Evolutionary conservation across 805 yeast species (phyloP).

Genomic region (Starmerella cellae): DNA sequence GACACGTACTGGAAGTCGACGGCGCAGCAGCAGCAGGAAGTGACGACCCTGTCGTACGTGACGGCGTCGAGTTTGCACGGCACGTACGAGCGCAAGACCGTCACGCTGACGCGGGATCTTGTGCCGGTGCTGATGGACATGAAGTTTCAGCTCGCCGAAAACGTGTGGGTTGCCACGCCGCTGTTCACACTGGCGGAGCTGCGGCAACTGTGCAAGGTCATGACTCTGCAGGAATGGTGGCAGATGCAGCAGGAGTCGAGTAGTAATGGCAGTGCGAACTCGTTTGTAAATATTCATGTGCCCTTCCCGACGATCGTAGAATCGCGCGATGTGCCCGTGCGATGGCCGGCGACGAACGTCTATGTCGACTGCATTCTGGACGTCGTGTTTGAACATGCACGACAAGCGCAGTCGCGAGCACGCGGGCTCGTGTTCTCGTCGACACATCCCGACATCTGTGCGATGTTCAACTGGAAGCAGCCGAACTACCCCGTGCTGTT

Average conservation of each 20-base stretch:
- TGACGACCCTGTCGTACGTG: conserved; percentile 47
- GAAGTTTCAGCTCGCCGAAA: conserved; percentile 58
- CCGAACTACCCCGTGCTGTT: conserved; percentile 93
- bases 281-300: conserved; percentile 22
- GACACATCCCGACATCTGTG: conserved; percentile 78
- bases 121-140: conserved; percentile 53
- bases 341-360: conserved; percentile 42
- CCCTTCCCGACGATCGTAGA: conserved; percentile 21
- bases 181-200: conserved; percentile 22
- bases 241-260: background rate
- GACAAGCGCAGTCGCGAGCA: conserved; percentile 24
- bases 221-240: conserved; percentile 25
- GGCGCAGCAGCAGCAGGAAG: conserved; percentile 24
- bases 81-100: conserved; percentile 53
- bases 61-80: conserved; percentile 87
- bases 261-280: conserved; percentile 3
- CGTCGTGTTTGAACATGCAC: conserved; percentile 64
- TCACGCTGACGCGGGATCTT: conserved; percentile 67
- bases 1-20: conserved; percentile 97
- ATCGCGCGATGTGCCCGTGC: conserved; percentile 15
- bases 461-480: conserved; percentile 93
- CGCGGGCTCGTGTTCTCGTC: conserved; percentile 69
- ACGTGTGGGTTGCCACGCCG: conserved; percentile 38
- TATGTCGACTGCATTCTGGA: conserved; percentile 64
- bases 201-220: background rate